These are phyloP conservation scores for Babjeviella inositovora DNA, from an alignment of 805 yeast genomes.

Conservation along the genomic window DNA sequence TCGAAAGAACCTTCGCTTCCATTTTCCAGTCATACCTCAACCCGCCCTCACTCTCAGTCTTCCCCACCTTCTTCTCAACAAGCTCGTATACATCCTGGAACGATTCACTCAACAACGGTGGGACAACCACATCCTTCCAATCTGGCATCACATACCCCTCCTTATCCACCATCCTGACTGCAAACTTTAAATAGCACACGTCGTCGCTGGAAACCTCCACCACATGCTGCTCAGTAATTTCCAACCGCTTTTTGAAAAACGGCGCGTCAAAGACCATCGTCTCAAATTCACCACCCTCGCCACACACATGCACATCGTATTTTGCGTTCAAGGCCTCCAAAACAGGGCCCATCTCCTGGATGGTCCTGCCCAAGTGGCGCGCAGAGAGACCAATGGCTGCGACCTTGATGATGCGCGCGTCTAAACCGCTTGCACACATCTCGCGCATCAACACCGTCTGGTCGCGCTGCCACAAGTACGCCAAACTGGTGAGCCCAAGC, in stretches of 20 bases:
- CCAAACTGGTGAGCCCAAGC: conserved; percentile 48
- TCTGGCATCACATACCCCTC: conserved; percentile 7
- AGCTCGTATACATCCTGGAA: conserved; percentile 17
- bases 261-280: conserved; percentile 87
- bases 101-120: conserved; percentile 20
- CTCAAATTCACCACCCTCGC: conserved; percentile 98
- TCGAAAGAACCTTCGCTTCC: too few relatives aligned
- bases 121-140: conserved; percentile 8
- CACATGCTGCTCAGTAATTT: conserved; percentile 18
- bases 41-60: too few relatives aligned
- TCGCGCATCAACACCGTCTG: conserved; percentile 71
- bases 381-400: conserved; percentile 78
- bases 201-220: conserved; percentile 42
- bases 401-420: conserved; percentile 80
- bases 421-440: conserved; percentile 43
- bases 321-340: conserved; percentile 36
- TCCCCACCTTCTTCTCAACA: too few relatives aligned
- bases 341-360: conserved; percentile 44
- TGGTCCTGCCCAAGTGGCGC: conserved; percentile 49
- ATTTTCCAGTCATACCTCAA: too few relatives aligned
- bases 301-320: conserved; percentile 87
- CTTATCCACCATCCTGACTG: conserved; percentile 30
- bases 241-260: conserved; percentile 44
- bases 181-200: conserved; percentile 49
- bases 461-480: conserved; percentile 83